phyloP scores from a whole-genome alignment of 345 rosid species.

The Lumnitzera racemosa region DNA sequence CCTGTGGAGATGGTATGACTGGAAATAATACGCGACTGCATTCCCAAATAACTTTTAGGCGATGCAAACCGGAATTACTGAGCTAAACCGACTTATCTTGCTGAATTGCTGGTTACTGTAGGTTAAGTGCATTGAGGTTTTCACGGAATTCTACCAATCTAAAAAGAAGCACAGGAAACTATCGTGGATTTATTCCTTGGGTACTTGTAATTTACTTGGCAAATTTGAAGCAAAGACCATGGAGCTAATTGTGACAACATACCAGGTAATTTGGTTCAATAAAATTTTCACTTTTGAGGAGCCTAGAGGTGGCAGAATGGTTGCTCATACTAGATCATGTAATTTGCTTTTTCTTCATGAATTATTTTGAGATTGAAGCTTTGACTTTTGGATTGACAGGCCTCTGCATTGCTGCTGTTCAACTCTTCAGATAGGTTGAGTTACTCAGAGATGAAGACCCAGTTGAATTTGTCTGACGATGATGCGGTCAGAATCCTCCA shows the following conservation, averaged over 20 bases:
- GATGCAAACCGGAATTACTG: too few species aligned
- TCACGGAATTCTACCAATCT: constrained; percentile 51
- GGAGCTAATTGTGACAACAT: constrained; percentile 63
- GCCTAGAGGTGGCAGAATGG: background rate
- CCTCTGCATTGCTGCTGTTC: constrained; percentile 75
- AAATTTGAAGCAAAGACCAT: constrained; percentile 57
- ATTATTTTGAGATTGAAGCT: background rate
- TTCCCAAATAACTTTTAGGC: too few species aligned
- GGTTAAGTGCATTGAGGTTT: constrained; percentile 67
- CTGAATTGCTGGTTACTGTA: constrained; percentile 17
- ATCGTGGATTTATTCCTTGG: constrained; percentile 67
- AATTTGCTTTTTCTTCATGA: background rate
- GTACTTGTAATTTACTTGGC: constrained; percentile 49
- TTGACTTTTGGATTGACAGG: constrained; percentile 32
- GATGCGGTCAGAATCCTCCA: constrained; percentile 88
- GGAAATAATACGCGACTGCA: background rate
- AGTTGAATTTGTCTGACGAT: constrained; percentile 73
- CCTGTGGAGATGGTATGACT: constrained; percentile 68
- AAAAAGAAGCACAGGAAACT: constrained; percentile 62
- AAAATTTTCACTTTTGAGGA: background rate
- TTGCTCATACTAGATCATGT: background rate
- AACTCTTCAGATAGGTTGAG: constrained; percentile 71
- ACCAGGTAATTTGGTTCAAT: constrained; percentile 45
- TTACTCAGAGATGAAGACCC: constrained; percentile 74
- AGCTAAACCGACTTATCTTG: background rate